These are phyloP conservation scores for Aspergillus kassunensis DNA, from an alignment of 495 filamentous ascomycete genomes.

Conservation along the genomic window DNA sequence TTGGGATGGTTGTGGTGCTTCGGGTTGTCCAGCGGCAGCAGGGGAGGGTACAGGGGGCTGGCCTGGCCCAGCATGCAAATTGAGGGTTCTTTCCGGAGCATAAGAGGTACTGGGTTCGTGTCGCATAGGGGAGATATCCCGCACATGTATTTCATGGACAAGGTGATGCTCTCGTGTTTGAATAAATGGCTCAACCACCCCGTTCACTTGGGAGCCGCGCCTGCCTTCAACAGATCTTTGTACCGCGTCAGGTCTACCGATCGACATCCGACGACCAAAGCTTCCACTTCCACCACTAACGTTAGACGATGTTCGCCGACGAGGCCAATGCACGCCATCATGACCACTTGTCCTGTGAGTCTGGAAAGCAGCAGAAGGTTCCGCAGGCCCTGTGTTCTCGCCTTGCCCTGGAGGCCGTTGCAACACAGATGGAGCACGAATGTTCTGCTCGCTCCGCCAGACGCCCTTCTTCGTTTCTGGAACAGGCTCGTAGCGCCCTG, in stretches of 20 bases:
- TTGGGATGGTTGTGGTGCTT: slow-evolving; percentile 31
- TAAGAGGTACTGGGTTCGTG: slow-evolving; percentile 31
- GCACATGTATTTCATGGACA: slow-evolving; percentile 19
- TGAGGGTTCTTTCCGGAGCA: slow-evolving; percentile 24
- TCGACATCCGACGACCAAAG: slow-evolving; percentile 56
- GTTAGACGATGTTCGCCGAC: slow-evolving; percentile 87
- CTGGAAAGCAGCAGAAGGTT: slow-evolving; percentile 90
- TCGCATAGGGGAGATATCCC: slow-evolving; percentile 25
- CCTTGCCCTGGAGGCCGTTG: slow-evolving; percentile 58
- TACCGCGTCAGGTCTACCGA: slow-evolving; percentile 45
- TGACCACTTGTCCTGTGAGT: slow-evolving; percentile 66
- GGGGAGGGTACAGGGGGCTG: slow-evolving; percentile 16
- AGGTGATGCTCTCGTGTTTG: slow-evolving; percentile 23
- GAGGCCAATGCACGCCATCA: slow-evolving; percentile 63
- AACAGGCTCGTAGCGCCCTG: slow-evolving; percentile 90
- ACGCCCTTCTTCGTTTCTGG: slow-evolving; percentile 66
- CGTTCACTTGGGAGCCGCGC: slow-evolving; percentile 44
- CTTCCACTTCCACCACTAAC: slow-evolving; percentile 86
- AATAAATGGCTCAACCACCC: slow-evolving; percentile 32
- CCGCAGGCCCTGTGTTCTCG: slow-evolving; percentile 67
- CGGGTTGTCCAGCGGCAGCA: slow-evolving; percentile 25
- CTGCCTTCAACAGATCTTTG: slow-evolving; percentile 43
- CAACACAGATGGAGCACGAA: slow-evolving; percentile 72
- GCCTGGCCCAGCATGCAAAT: slow-evolving; percentile 38
- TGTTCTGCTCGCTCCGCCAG: slow-evolving; percentile 60